Percentiles rank a stretch among this genome's conserved stretches.
phyloP scores from a whole-genome alignment of 2,329 filamentous ascomycete species.

The Zalaria obscura region DNA sequence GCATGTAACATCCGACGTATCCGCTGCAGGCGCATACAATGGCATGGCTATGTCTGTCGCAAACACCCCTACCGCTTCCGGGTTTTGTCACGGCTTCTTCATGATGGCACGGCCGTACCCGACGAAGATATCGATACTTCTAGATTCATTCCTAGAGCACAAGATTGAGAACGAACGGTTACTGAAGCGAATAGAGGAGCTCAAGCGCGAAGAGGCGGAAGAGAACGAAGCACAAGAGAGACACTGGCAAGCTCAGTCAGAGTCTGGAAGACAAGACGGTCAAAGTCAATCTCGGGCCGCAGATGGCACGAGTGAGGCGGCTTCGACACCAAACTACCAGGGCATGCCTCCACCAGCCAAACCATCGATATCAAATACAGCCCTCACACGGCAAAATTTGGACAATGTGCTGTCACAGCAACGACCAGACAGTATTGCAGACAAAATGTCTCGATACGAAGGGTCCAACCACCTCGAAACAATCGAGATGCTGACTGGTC shows the following conservation, averaged over 20 bases:
- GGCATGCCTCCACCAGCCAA: conserved; percentile 55
- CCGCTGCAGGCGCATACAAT: conserved; percentile 13
- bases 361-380: conserved; percentile 46
- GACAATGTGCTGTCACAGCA: conserved; percentile 54
- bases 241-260: conserved; percentile 36
- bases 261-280: conserved; percentile 35
- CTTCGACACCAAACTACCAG: conserved; percentile 24
- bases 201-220: conserved; percentile 73
- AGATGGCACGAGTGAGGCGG: conserved; percentile 3
- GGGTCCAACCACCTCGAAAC: conserved; percentile 63
- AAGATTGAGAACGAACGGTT: conserved; percentile 92
- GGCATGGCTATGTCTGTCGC: conserved; percentile 32
- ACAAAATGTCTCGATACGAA: conserved; percentile 76
- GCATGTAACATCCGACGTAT: conserved; percentile 61
- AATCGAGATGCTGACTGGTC: conserved; percentile 84
- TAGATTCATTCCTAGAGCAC: conserved; percentile 91
- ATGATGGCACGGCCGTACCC: conserved; percentile 87
- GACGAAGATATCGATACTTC: conserved; percentile 67
- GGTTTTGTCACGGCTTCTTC: conserved; percentile 78
- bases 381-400: conserved; percentile 66
- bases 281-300: conserved; percentile 10
- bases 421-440: conserved; percentile 60
- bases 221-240: conserved; percentile 55
- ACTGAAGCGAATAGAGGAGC: conserved; percentile 67
- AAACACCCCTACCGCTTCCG: conserved; percentile 37